Percentiles rank a stretch among this genome's conserved stretches.
Evolutionary conservation across 192 early-diverging fungal genomes (phyloP).

Genomic region (Coemansia sp.): DNA sequence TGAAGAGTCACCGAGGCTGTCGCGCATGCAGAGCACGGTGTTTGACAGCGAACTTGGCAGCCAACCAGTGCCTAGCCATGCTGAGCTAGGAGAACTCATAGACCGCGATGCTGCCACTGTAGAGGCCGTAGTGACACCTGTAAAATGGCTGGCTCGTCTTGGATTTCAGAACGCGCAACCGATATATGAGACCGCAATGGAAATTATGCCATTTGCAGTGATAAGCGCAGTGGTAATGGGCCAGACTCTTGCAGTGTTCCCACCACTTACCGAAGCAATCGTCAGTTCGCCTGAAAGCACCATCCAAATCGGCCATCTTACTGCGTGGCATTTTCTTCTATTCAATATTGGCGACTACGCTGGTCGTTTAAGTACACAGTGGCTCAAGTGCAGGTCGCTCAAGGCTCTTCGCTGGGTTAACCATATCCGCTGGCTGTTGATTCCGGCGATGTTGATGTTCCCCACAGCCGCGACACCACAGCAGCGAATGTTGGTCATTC

Average conservation of each 20-base stretch:
- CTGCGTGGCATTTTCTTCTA: constrained; percentile 71
- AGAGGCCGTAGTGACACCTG: not conserved
- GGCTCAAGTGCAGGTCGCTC: constrained; percentile 22
- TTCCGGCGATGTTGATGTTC: constrained; percentile 59
- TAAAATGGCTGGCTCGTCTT: constrained; percentile 22
- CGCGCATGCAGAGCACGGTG: not conserved
- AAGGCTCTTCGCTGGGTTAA: constrained; percentile 43
- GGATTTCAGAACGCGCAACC: constrained; percentile 28
- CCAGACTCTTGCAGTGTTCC: constrained; percentile 72
- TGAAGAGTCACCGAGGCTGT: constrained; percentile 32
- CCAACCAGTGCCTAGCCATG: not conserved
- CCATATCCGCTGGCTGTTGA: constrained; percentile 37
- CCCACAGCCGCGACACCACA: constrained; percentile 22
- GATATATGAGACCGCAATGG: constrained; percentile 21
- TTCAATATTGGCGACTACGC: constrained; percentile 77
- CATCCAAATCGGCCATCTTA: constrained; percentile 30
- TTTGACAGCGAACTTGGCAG: constrained; percentile 8
- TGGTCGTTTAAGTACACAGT: constrained; percentile 59
- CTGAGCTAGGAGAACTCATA: not conserved
- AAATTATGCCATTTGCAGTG: constrained; percentile 24
- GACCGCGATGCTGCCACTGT: not conserved
- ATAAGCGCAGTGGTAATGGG: constrained; percentile 60
- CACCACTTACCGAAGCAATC: constrained; percentile 71
- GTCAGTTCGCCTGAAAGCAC: constrained; percentile 36
- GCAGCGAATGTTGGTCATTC: constrained; percentile 16